Base-by-base conservation (phyloP, 257 asterid species). In the Solanum appendiculatum region DNA sequence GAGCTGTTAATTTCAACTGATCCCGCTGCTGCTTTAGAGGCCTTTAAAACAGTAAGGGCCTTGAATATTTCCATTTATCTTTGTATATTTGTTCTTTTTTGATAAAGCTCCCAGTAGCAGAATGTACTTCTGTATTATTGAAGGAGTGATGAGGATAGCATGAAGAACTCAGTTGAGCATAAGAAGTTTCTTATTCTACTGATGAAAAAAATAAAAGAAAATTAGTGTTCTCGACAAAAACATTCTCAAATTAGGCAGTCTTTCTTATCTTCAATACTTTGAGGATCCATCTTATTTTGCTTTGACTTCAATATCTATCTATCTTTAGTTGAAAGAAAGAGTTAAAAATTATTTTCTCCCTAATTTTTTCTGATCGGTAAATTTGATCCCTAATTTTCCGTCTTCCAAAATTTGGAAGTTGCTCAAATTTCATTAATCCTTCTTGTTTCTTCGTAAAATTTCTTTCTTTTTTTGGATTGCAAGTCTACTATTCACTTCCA, bases 1-100 rank as follows among this genome's bases (percentile, higher is more conserved):
- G 99, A 97, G 82, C 90, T 97, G 89, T 90, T 96, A 91, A 93
- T 96, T 85, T 92, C 98, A 73, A 92, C 93, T 85, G 99, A 97
- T 88, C 91, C 93, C 58, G 90, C 87, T 92, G 98, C 98, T 90
- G 98, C 99, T 82, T 90, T 97, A 88, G 99, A 97, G 64, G 93
- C 98, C 91, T 95, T 94, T 84, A 97, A 94, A 92, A 97, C 98
- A 29, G 99, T 97, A 91, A 93, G 94, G 88, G 72, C 89, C 84
- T 88, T 42, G 36, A 51, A 81, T 48, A 48, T n/a, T 81, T 90
- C 89, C 34, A 73, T 51, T 58, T 4, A 42, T 75, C 60, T 69
- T 11, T 87, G 84, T 80, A 74, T 58, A 10, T 23, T 70, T 56
- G 77, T 56, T 88, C 60, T n/a, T n/a, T n/a, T n/a, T 18, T 48